A percentile compares a stretch with the other conserved stretches of the same genome.
These are phyloP conservation scores for Chrysosporium keratinophilum DNA, from an alignment of 2,329 filamentous ascomycete genomes.

Conservation along the genomic window DNA sequence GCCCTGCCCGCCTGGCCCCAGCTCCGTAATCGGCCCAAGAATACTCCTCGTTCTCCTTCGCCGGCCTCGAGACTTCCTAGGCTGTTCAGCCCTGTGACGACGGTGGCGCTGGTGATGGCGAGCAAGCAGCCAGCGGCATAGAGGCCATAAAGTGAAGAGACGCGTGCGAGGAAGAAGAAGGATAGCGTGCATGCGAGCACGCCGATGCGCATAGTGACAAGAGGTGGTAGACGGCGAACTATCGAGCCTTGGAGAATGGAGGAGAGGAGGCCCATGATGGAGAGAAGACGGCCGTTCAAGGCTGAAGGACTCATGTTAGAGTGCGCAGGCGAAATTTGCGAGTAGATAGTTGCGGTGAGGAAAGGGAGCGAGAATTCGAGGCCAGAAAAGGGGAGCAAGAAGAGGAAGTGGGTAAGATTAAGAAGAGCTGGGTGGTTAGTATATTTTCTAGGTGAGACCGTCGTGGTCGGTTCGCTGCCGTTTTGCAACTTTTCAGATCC, in stretches of 20 bases:
- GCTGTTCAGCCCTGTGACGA: constrained; percentile 87
- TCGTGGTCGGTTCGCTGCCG: constrained; percentile 1
- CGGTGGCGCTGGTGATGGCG: constrained; percentile 83
- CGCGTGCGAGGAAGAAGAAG: constrained; percentile 66
- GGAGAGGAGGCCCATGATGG: constrained; percentile 82
- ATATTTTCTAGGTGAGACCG: constrained; percentile 33
- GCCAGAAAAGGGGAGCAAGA: constrained; percentile 93
- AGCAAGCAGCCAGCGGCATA: constrained; percentile 75
- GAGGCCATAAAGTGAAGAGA: constrained; percentile 57
- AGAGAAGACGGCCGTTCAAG: constrained; percentile 74
- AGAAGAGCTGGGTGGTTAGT: constrained; percentile 78
- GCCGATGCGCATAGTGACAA: constrained; percentile 69
- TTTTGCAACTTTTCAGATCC: constrained; percentile 8
- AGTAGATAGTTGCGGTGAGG: constrained; percentile 91
- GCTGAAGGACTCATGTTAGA: constrained; percentile 43
- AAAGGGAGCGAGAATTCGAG: constrained; percentile 98
- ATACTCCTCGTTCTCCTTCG: constrained; percentile 69
- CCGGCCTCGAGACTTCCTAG: constrained; percentile 81
- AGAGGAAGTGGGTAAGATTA: constrained; percentile 76
- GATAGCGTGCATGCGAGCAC: constrained; percentile 66
- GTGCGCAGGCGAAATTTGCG: constrained; percentile 44
- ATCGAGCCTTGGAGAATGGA: constrained; percentile 90
- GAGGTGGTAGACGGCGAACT: constrained; percentile 70
- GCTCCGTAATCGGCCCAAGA: constrained; percentile 70
- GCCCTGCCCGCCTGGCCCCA: constrained; percentile 81